A percentile compares a stretch with the other conserved stretches of the same genome.
Conservation (phyloP, 345 rosid species). For the Gynandropsis gynandra region DNA sequence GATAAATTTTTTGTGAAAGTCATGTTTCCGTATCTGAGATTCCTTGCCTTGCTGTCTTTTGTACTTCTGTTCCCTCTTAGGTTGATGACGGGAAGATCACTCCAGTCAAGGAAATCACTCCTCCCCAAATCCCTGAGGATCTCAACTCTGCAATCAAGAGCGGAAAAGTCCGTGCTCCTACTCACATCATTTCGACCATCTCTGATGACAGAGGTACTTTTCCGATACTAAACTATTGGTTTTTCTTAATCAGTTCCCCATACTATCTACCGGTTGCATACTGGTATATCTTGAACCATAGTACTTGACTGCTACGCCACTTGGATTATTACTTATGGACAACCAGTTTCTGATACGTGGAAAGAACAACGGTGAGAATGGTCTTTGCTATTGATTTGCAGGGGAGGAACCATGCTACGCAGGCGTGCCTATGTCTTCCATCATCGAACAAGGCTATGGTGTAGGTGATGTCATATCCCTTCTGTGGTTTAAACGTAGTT, state of each 20-base stretch:
- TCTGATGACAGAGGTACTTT: conserved; percentile 86
- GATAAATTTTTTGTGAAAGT: not conserved
- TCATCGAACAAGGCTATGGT: conserved; percentile 81
- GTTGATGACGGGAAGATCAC: conserved; percentile 69
- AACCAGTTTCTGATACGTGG: not conserved
- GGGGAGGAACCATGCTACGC: conserved; percentile 99
- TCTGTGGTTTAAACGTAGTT: conserved; percentile 94
- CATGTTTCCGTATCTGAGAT: conserved; percentile 17
- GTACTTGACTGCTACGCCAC: not conserved
- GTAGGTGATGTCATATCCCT: conserved; percentile 97
- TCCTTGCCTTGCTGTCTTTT: conserved; percentile 10
- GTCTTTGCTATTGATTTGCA: conserved; percentile 23
- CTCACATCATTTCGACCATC: conserved; percentile 92
- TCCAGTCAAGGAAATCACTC: conserved; percentile 67
- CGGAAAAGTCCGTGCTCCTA: conserved; percentile 96
- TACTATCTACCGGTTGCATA: too few species aligned
- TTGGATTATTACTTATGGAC: not conserved
- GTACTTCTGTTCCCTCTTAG: conserved; percentile 27
- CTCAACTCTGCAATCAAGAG: conserved; percentile 85
- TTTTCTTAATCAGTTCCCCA: conserved; percentile 1
- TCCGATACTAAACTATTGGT: conserved; percentile 2
- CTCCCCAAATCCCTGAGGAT: conserved; percentile 97
- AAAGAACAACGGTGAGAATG: conserved; percentile 3
- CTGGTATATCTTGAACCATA: not conserved
- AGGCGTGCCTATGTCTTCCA: conserved; percentile 98